Base-by-base conservation (phyloP, 78 protist species). In the Paratrimastix pyriformis region DNA sequence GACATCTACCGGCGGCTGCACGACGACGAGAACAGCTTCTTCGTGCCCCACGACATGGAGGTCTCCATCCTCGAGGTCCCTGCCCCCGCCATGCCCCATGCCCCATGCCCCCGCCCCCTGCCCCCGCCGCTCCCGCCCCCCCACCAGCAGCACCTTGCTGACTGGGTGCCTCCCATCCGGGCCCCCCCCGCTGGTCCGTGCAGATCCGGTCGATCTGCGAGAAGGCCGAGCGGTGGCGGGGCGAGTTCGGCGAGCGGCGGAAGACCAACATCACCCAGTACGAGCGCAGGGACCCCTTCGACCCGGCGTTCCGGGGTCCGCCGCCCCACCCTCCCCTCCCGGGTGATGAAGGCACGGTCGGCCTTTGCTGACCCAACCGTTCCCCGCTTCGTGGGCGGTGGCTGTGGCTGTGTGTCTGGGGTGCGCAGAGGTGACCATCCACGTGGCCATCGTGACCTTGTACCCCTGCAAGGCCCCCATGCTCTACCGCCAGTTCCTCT, bases 1-100 rank as follows among this genome's bases (percentile, higher is more conserved):
- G 83, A 79, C 78, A 8, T 40, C 40, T 79, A 29, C 52, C 65
- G n/a, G 30, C 74, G 83, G 8, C 65, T 79, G 32, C 1, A 45
- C 45, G 64, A 4, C 38, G 75, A 9, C 30, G 24, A 13, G 35
- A 50, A 40, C 18, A 13, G 29, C 55, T 74, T 38, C 46, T 58
- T 58, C 35, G 37, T 74, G 26, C 80, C 80, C 37, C 5, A 9
- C 4, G 80, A 75, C 80, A 1, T 62, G 35, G 80, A 75, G 30
- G 9, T 75, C 37, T 60, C 72, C 52, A 1, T 1, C 32, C n/a
- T 7, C 11, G 71, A 62, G 64, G 42, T 75, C n/a, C n/a, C n/a
- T n/a, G n/a, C n/a, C n/a, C n/a, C n/a, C n/a, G n/a, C n/a, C n/a
- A n/a, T n/a, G n/a, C n/a, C n/a, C n/a, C n/a, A n/a, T n/a, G n/a